Conservation (phyloP, 805 yeast genomes). For the Starmerella scarabaei region DNA sequence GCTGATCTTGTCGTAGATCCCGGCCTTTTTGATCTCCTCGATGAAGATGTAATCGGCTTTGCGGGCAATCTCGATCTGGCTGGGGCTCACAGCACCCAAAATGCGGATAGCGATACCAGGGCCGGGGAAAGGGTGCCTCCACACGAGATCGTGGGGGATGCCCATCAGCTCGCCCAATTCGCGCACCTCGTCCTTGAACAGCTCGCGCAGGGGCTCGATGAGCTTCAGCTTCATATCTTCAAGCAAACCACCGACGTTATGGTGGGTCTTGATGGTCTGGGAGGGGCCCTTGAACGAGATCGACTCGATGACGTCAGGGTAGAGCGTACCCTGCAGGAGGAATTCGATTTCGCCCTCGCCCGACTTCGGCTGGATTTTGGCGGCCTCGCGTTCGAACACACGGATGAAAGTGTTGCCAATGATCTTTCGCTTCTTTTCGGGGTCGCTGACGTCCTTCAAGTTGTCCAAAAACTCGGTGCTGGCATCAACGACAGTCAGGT, state of each 20-base stretch:
- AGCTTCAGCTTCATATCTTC: constrained; percentile 97
- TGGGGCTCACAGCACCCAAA: constrained; percentile 87
- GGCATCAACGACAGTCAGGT: constrained; percentile 90
- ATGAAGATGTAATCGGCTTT: constrained; percentile 94
- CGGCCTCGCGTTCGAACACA: constrained; percentile 93
- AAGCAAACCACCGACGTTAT: constrained; percentile 94
- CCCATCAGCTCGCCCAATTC: constrained; percentile 88
- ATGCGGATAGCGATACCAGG: constrained; percentile 99
- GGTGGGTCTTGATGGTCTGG: constrained; percentile 98
- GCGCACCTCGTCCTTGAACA: constrained; percentile 98
- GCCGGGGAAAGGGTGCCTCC: constrained; percentile 99
- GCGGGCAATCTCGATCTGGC: constrained; percentile 91
- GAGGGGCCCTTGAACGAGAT: constrained; percentile 99
- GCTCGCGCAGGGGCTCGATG: constrained; percentile 96
- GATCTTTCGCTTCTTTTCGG: constrained; percentile 97
- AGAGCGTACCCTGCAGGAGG: constrained; percentile 90
- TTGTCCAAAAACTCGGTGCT: constrained; percentile 74
- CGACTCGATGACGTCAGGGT: constrained; percentile 97
- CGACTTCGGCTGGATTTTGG: constrained; percentile 64
- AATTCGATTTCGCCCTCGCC: constrained; percentile 85
- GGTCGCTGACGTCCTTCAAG: constrained; percentile 90
- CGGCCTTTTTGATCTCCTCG: constrained; percentile 88
- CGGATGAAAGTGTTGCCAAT: constrained; percentile 96
- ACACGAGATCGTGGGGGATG: constrained; percentile 89
- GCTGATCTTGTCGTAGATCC: constrained; percentile 80